phyloP scores from a whole-genome alignment of 805 yeast species.

The Metschnikowia baotianmanensis region DNA sequence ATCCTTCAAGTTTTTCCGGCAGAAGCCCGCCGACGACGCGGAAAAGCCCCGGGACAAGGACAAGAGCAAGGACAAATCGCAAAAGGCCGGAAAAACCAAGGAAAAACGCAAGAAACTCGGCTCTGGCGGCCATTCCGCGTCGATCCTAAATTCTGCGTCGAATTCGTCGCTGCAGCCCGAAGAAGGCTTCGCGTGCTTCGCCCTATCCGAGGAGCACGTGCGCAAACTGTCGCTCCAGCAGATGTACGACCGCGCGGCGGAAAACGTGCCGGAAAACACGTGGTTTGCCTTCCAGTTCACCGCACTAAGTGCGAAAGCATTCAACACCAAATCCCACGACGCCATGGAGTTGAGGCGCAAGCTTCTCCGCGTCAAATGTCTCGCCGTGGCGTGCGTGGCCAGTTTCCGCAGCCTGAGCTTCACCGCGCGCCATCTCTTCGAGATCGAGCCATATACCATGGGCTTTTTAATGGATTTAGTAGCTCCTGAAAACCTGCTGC shows the following conservation, averaged over 20 bases:
- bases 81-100: conserved; percentile 1
- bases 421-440: conserved; percentile 64
- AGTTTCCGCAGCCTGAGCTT: conserved; percentile 55
- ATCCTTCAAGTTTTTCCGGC: conserved; percentile 49
- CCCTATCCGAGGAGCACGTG: conserved; percentile 55
- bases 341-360: conserved; percentile 54
- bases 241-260: conserved; percentile 59
- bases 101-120: neutral
- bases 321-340: conserved; percentile 54
- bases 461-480: conserved; percentile 68
- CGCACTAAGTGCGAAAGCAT: conserved; percentile 70
- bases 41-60: conserved; percentile 9
- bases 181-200: conserved; percentile 53
- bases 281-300: conserved; percentile 63
- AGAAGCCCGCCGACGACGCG: conserved; percentile 4
- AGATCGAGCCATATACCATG: conserved; percentile 66
- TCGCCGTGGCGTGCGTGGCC: conserved; percentile 63
- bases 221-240: conserved; percentile 55
- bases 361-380: conserved; percentile 61
- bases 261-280: conserved; percentile 55
- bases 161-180: neutral
- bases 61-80: conserved; percentile 16
- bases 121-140: conserved; percentile 8
- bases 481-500: conserved; percentile 54
- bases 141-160: too few species aligned